Evolutionary conservation across 768 basidiomycete species (phyloP), one percentile per base, ranked within the genome.

Genomic region (Leccinum uliginosum): DNA sequence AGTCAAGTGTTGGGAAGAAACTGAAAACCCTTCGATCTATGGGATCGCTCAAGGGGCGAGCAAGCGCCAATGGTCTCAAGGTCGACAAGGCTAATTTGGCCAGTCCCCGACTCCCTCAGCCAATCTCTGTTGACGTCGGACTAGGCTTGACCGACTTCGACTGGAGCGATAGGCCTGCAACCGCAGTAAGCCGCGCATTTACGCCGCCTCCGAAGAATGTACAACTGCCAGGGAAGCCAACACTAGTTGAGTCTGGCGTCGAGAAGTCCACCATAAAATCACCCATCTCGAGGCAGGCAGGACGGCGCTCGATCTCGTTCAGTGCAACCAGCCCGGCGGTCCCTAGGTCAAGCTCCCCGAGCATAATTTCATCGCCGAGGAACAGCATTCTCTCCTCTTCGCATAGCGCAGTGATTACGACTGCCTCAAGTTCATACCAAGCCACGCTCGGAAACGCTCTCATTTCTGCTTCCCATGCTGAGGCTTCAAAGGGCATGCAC

Each of bases 391-490:
- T 72, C 54, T 72, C 70, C 7, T 68, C 70, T 2, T 60, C 68
- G 8, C 54, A 67, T 32, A 55, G 60, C 34, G 64, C 59, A 26
- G 57, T 64, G 12, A 60, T 67, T 24, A 61, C 68, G 23, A 60
- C 66, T 21, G 51, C 66, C 45, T 73, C 70, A 19, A 59, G 35
- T 34, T 60, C 68, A 44, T 73, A 71, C 65, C 88, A 91, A 61
- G 85, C 82, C 14, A 80, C 86, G 3, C 78, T 98, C n/a, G 92
- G 87, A 34, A 93, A 89, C 57, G 93, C 93, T 3, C 80, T 99
- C 30, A 85, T 95, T 44, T 91, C 92, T 23, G 96, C 96, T 0
- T 95, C 93, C 1, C 95, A 99, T 69, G 89, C 95, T 3, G 96
- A 98, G 69, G 93, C 93, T 5, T 83, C 93, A 24, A 87, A 87